phyloP scores from a whole-genome alignment of 2,329 filamentous ascomycete species.

The Uncinocarpus reesii region DNA sequence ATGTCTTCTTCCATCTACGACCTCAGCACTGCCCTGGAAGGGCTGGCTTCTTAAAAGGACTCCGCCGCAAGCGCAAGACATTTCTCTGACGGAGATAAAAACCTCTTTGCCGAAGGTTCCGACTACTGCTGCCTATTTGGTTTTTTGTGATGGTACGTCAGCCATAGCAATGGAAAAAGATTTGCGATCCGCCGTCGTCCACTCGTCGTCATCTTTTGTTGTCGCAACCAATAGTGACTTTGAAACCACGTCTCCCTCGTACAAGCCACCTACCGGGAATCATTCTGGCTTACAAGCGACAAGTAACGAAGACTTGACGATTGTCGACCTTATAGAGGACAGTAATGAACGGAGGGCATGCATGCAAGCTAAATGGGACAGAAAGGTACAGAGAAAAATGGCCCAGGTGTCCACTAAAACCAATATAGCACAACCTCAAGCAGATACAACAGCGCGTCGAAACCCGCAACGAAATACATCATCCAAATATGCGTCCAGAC shows the following conservation, averaged over 20 bases:
- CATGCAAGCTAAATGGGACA: slow-evolving; percentile 33
- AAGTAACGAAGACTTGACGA: slow-evolving; percentile 15
- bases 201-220: slow-evolving; percentile 43
- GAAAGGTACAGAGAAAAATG: slow-evolving; percentile 18
- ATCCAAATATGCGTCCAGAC: slow-evolving; percentile 2
- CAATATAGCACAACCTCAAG: neutral
- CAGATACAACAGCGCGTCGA: neutral
- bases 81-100: slow-evolving; percentile 23
- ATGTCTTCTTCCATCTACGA: slow-evolving; percentile 29
- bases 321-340: slow-evolving; percentile 26
- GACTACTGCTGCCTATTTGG: slow-evolving; percentile 49
- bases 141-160: slow-evolving; percentile 42
- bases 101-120: slow-evolving; percentile 29
- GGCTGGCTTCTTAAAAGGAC: neutral
- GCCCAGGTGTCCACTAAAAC: slow-evolving; percentile 6
- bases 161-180: slow-evolving; percentile 50
- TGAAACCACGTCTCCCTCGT: slow-evolving; percentile 15
- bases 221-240: slow-evolving; percentile 49
- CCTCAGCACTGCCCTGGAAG: neutral
- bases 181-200: slow-evolving; percentile 36
- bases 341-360: slow-evolving; percentile 28
- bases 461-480: slow-evolving; percentile 19
- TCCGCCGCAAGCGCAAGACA: neutral
- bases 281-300: slow-evolving; percentile 18
- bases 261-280: slow-evolving; percentile 18